Evolutionary conservation across 1,139 yeast genomes (phyloP).

Genomic region (Blastobotrys indianensis): DNA sequence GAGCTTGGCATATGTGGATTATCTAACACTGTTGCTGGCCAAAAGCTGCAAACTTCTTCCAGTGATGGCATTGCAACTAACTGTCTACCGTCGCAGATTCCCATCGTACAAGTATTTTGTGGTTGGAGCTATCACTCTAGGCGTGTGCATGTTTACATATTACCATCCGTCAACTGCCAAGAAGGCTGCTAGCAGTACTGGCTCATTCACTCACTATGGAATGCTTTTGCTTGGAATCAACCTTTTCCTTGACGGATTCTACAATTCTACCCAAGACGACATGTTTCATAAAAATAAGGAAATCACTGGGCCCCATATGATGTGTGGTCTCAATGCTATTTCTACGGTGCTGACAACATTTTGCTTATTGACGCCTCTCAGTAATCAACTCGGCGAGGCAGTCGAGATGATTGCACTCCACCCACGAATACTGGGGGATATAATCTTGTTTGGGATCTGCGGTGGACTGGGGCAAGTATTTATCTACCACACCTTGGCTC

Average conservation of each 20-base stretch:
- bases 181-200: conserved; percentile 16
- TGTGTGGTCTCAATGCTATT: conserved; percentile 72
- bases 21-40: conserved; percentile 75
- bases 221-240: conserved; percentile 53
- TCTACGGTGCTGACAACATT: conserved; percentile 40
- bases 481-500: conserved; percentile 75
- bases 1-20: conserved; percentile 77
- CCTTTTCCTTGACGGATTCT: conserved; percentile 79
- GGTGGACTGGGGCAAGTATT: conserved; percentile 93
- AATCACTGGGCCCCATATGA: conserved; percentile 75
- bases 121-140: conserved; percentile 68
- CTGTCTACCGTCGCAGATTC: conserved; percentile 66
- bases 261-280: conserved; percentile 90
- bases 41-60: conserved; percentile 93
- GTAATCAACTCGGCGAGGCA: conserved; percentile 49
- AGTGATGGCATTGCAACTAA: conserved; percentile 74
- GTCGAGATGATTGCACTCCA: conserved; percentile 43
- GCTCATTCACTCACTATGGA: conserved; percentile 43
- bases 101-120: conserved; percentile 73
- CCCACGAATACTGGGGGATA: conserved; percentile 51
- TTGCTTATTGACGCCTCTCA: conserved; percentile 37
- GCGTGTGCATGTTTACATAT: conserved; percentile 75
- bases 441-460: conserved; percentile 61
- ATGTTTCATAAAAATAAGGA: conserved; percentile 48
- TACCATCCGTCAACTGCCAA: conserved; percentile 31